A percentile compares a stretch with the other conserved stretches of the same genome.
Evolutionary conservation across 73 alveolate species (phyloP).

Genomic region (Symbiodinium natans): DNA sequence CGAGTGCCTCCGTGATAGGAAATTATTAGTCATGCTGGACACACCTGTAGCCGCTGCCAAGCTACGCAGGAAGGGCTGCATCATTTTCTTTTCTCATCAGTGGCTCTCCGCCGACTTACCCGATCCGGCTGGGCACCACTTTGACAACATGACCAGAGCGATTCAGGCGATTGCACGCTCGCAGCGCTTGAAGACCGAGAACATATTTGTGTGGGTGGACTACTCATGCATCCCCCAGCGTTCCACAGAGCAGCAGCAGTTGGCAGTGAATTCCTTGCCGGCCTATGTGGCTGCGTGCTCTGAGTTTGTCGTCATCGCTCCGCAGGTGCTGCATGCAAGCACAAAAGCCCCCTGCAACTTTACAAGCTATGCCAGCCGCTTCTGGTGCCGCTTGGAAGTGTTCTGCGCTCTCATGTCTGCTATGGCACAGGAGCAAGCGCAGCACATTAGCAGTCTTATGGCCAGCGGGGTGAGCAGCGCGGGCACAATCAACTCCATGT

Average conservation of each 20-base stretch:
- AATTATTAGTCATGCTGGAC: slow-evolving; percentile 29
- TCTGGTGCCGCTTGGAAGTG: slow-evolving; percentile 56
- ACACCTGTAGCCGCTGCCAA: slow-evolving; percentile 6
- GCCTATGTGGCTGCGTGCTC: slow-evolving; percentile 44
- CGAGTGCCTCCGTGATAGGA: background rate
- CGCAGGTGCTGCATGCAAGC: background rate
- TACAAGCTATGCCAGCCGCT: slow-evolving; percentile 13
- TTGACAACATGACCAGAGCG: slow-evolving; percentile 11
- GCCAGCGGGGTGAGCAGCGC: no score
- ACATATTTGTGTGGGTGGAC: slow-evolving; percentile 21
- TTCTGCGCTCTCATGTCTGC: slow-evolving; percentile 41
- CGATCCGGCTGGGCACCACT: slow-evolving; percentile 24
- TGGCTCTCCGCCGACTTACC: slow-evolving; percentile 7
- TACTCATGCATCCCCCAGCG: slow-evolving; percentile 21
- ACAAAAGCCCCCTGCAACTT: background rate
- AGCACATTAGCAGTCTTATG: no score
- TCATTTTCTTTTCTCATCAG: slow-evolving; percentile 46
- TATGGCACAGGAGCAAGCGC: background rate
- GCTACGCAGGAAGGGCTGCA: slow-evolving; percentile 15
- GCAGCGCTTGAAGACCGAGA: background rate
- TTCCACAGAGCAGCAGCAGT: slow-evolving; percentile 27
- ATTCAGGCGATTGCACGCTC: background rate
- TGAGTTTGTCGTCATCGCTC: slow-evolving; percentile 25
- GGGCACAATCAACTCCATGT: no score
- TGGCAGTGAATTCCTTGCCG: slow-evolving; percentile 46